Evolutionary conservation across 2,329 filamentous ascomycete species (phyloP), one percentile per base, ranked within the genome.

Genomic region (Aspergillus chevalieri): DNA sequence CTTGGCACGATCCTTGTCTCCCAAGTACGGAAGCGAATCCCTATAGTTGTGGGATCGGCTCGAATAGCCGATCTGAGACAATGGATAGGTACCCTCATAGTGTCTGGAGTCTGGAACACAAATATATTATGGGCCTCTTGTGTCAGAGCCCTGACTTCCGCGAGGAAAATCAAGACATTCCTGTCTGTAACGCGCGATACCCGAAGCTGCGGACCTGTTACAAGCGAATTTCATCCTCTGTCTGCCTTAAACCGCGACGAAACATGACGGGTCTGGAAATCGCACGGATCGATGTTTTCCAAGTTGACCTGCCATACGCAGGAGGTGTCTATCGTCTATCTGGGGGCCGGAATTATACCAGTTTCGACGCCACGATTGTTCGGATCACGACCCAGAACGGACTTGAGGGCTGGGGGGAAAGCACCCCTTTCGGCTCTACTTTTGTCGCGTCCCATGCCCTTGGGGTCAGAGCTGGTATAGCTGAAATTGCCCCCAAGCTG

Each of bases 331-430:
- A 53, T 30, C 21, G 24, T n/a, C 52, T 51, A 4, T 53, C 53
- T 51, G 52, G 48, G 6, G 55, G 55, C 2, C 54, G 61, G 19
- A 45, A 53, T 30, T 60, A 57, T 46, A 53, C 44, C 9, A 51
- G 43, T 8, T 63, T 64, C 30, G 56, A 62, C 46, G 54, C 57
- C n/a, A 60, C 57, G 9, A 52, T 65, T 34, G 59, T 64, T 21
- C 61, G 61, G 12, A 58, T 62, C 22, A 59, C 54, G 2, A 57
- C 53, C 4, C n/a, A 52, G 3, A 57, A 47, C 33, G 59, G 58
- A 1, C 38, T 61, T 15, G 56, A 57, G 44, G 62, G 58, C 41
- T 64, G 59, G 60, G 58, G 59, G 5, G 62, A 64, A 49, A 63
- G 56, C 46, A 61, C 58, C 4, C 60, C 50, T 43, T 63, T 57